Base-by-base conservation (phyloP, 2,329 filamentous ascomycete species). In the Pseudogymnoascus sp. region DNA sequence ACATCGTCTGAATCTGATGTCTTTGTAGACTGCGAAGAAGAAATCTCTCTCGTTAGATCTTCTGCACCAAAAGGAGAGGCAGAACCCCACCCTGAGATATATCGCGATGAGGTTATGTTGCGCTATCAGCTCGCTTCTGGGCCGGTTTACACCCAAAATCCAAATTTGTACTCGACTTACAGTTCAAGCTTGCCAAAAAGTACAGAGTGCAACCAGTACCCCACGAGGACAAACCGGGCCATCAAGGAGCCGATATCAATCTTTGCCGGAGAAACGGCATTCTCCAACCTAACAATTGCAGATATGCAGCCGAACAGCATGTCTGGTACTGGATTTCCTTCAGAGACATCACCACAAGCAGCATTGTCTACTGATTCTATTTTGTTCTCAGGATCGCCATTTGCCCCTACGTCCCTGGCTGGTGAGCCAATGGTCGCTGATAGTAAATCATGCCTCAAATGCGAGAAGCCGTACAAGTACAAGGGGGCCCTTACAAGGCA, bases 21-120 rank as follows among this genome's bases (percentile, higher is more conserved):
- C 28, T 56, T 56, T 56, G 25, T 56, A 34, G 28, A 56, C 49
- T 56, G n/a, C 49, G 49, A 53, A 31, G 46, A 56, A 56, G 49
- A 34, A 34, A 56, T 34, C 49, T 56, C 49, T 34, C n/a, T 34
- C 18, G 49, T 34, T 16, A 56, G 49, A 56, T 56, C 49, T 34
- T 56, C 25, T 34, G 28, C 49, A 34, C 25, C 49, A 18, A 56
- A 56, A 31, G 25, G 12, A 34, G 9, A 11, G 28, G n/a, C 9
- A 18, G 25, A 7, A 56, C 12, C n/a, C 3, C 9, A 3, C 28
- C 9, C 5, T 12, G 9, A n/a, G 28, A 21, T 18, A n/a, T 9
- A 34, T 34, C 34, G 16, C 49, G 28, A 34, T 6, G 28, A 21
- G 49, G 25, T 12, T 18, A 34, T 56, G 28, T 16, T 34, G n/a